Base-by-base conservation (phyloP, 2,329 filamentous ascomycete species). In the Colletotrichum chlorophyti region DNA sequence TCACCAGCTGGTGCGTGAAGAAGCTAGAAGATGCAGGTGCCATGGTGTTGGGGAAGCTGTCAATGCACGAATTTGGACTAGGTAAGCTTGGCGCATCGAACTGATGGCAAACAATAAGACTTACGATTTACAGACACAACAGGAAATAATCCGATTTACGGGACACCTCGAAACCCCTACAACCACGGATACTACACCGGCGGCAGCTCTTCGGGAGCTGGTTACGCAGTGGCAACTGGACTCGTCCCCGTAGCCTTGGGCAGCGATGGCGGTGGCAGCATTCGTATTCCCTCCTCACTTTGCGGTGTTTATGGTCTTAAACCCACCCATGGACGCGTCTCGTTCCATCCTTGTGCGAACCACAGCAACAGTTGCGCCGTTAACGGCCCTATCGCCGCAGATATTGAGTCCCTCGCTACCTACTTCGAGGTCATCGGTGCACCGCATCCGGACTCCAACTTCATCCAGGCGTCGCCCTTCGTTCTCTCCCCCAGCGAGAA, bases 271-370 rank as follows among this genome's bases (percentile, higher is more conserved):
- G 90, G 90, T 27, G 90, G 90, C 54, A 90, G 85, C 46, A 88
- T 93, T 62, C 85, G 91, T 1, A 87, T 93, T 29, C 91, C 91
- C 0, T 79, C 88, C 0, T 83, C 83, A 7, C 91, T 87, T 68
- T 93, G 90, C 68, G 89, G 88, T 10, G 76, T 91, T 6, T 93
- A 86, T 68, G 90, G 91, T 0, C 79, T 94, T 34, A 93, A 93
- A 68, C 80, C 90, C 0, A 86, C 84, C 0, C 88, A 91, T 67
- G 81, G 83, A 23, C 85, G 90, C 19, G 75, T 93, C 1, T 90
- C 89, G 61, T 78, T 74, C 45, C 77, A 79, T 4, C 89, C 89
- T 0, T 82, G 84, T 1, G 73, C 79, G 12, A 84, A 84, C 57
- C 79, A 86, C 48, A 83, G 83, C 23, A 79, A 81, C 29, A 89